These are phyloP conservation scores for Moesziomyces parantarcticus DNA, from an alignment of 1,284 basidiomycete genomes.

Conservation along the genomic window DNA sequence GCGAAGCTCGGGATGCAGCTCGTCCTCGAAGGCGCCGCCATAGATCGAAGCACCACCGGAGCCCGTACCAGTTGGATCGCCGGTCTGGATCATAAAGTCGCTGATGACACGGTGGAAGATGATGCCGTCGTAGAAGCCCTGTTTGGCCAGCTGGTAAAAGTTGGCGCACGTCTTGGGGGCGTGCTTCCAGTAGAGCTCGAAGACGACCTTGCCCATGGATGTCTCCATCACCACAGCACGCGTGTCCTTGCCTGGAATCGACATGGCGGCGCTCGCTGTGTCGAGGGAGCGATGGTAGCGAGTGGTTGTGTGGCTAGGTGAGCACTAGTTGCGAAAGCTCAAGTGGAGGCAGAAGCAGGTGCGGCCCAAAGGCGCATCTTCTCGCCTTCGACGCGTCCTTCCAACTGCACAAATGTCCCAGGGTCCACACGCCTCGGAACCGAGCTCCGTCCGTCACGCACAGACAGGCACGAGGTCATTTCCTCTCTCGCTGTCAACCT, in stretches of 20 bases:
- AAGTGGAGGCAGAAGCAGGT: conserved; percentile 2
- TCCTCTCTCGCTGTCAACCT: too few relatives aligned
- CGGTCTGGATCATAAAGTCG: conserved; percentile 99
- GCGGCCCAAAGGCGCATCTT: background rate
- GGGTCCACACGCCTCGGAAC: conserved; percentile 32
- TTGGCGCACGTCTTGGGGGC: conserved; percentile 62
- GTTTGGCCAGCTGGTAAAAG: conserved; percentile 61
- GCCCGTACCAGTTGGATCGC: conserved; percentile 95
- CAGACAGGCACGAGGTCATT: conserved; percentile 10
- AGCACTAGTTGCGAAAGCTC: background rate
- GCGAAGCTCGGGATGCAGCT: conserved; percentile 82
- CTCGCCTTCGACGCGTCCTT: too few relatives aligned
- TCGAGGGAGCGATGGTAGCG: background rate
- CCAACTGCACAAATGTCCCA: background rate
- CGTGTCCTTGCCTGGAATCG: conserved; percentile 36
- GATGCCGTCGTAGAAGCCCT: conserved; percentile 70
- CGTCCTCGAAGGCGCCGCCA: conserved; percentile 84
- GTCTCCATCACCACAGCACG: conserved; percentile 60
- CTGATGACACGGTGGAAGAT: conserved; percentile 98
- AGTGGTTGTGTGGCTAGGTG: background rate
- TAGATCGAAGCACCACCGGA: conserved; percentile 80
- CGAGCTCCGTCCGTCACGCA: conserved; percentile 21
- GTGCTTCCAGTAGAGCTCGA: conserved; percentile 64
- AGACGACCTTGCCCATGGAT: conserved; percentile 55
- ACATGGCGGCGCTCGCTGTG: conserved; percentile 17